Evolutionary conservation across 2,329 filamentous ascomycete species (phyloP).

Genomic region (Aspergillus aculeatinus): DNA sequence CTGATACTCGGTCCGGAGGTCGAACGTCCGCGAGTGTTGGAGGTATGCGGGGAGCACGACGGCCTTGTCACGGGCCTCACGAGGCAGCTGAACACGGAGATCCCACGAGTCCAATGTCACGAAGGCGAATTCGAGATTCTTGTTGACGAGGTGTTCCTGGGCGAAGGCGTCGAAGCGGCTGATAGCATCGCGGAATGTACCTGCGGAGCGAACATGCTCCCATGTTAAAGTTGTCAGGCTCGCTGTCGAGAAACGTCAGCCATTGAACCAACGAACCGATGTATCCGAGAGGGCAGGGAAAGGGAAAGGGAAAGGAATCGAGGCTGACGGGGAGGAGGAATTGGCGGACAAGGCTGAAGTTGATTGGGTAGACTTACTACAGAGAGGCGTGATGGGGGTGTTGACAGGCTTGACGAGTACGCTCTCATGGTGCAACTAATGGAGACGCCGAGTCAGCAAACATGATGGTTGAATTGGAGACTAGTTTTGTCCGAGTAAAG

Average conservation of each 20-base stretch:
- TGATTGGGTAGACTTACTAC: constrained; percentile 70
- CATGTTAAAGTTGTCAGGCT: constrained; percentile 96
- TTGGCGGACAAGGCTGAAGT: constrained; percentile 11
- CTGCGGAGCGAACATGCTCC: constrained; percentile 97
- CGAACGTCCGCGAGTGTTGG: constrained; percentile 96
- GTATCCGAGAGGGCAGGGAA: constrained; percentile 11
- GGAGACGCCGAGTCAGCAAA: constrained; percentile 25
- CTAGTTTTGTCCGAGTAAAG: not conserved
- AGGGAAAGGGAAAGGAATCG: not conserved
- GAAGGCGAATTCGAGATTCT: constrained; percentile 96
- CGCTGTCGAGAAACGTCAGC: constrained; percentile 55
- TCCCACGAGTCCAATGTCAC: constrained; percentile 99
- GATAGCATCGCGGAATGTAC: constrained; percentile 95
- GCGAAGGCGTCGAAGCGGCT: constrained; percentile 93
- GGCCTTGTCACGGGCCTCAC: constrained; percentile 96
- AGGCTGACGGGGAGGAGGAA: not conserved
- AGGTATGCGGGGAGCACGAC: constrained; percentile 95
- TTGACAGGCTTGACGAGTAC: constrained; percentile 98
- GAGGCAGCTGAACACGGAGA: constrained; percentile 92
- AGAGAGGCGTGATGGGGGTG: constrained; percentile 95
- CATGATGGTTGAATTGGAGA: not conserved
- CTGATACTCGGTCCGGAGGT: constrained; percentile 95
- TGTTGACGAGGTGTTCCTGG: constrained; percentile 82
- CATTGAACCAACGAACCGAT: constrained; percentile 26
- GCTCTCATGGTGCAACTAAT: constrained; percentile 86